Evolutionary conservation across 2,329 filamentous ascomycete genomes (phyloP), one percentile per base, ranked within the genome.

Genomic region (Sporothrix brunneoviolacea): DNA sequence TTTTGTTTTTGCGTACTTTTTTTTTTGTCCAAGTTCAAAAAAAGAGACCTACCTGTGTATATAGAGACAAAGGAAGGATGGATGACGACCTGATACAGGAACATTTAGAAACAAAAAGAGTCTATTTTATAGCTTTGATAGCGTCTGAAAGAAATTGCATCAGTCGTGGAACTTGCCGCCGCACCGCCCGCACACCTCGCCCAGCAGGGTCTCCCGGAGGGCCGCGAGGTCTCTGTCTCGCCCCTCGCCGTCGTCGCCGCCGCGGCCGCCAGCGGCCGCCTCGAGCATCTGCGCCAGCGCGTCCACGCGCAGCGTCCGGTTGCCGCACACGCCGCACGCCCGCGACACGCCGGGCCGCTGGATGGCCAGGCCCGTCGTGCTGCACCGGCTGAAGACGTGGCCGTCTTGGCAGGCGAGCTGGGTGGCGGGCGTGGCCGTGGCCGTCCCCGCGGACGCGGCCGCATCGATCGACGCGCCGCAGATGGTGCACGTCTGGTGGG

Each of bases 281-380:
- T 8, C 9, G 13, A 60, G 44, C 12, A 70, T 60, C 19, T 56
- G 62, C 3, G 60, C 56, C 19, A 80, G 61, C 54, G 72, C 68
- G 4, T 68, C 64, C 0, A 68, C 61, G 40, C 71, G 69, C 18
- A 81, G 66, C 8, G 74, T 78, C 21, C 77, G 70, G 22, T 70
- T 62, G 15, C 71, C 72, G 56, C 79, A 82, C 3, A 81, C 73
- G 18, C 73, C 74, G 48, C 79, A 82, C 3, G 72, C 70, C 30
- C 72, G 68, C 0, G 77, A 80, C 41, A 75, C 68, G 3, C 74
- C 75, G 0, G 78, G 78, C 2, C 68, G 70, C 52, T 77, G 65
- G 54, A 82, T 77, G 12, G 77, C 73, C 8, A 82, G 62, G 1
- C 76, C 74, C 0, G 74, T 78, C 1, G 73, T 70, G 0, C 73